Conservation (phyloP, 345 rosid genomes). For the Eucalyptus marginata region DNA sequence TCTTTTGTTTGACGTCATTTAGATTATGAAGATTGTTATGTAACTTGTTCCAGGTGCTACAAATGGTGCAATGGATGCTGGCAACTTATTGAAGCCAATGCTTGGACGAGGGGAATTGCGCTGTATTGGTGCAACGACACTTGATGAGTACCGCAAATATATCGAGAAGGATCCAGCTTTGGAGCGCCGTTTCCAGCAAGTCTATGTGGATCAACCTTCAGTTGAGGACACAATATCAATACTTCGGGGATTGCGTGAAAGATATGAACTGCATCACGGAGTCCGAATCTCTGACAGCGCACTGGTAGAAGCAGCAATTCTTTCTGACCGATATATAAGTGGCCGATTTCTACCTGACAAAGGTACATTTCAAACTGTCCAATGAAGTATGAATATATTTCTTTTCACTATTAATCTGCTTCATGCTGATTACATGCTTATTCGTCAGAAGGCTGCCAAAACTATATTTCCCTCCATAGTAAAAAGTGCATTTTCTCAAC, state of each 20-base stretch:
- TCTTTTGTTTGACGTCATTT: not conserved
- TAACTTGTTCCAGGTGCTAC: constrained; percentile 73
- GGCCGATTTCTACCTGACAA: constrained; percentile 97
- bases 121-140: constrained; percentile 95
- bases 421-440: not conserved
- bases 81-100: constrained; percentile 97
- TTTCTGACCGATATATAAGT: constrained; percentile 96
- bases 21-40: not conserved
- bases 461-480: not conserved
- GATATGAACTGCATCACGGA: constrained; percentile 98
- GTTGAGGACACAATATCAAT: constrained; percentile 92
- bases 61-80: constrained; percentile 99
- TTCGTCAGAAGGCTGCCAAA: not conserved
- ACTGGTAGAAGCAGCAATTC: constrained; percentile 93
- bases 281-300: constrained; percentile 97
- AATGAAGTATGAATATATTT: not conserved
- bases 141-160: constrained; percentile 93
- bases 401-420: not conserved
- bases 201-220: constrained; percentile 92
- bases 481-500: not conserved
- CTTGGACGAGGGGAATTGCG: constrained; percentile 96
- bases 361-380: constrained; percentile 25
- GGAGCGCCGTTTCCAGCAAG: constrained; percentile 99
- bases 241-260: constrained; percentile 91
- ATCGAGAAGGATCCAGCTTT: constrained; percentile 98